Percentiles rank a stretch among this genome's conserved stretches.
phyloP scores from a whole-genome alignment of 2,329 filamentous ascomycete genomes.

The Orbilia brochopaga region DNA sequence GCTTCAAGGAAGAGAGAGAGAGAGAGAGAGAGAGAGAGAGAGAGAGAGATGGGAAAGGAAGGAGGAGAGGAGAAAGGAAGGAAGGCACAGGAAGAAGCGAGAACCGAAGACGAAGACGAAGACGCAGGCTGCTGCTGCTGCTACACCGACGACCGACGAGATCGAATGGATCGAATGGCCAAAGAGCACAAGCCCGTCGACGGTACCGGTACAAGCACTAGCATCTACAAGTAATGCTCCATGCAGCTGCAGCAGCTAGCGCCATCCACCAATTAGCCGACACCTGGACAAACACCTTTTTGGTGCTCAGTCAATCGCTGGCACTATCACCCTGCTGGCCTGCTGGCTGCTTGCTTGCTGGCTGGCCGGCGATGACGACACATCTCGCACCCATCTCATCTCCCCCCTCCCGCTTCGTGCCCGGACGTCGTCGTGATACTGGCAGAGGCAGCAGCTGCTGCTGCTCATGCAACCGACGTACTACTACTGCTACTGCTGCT shows the following conservation, averaged over 20 bases:
- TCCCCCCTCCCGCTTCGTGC: neutral
- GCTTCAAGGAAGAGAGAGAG: conserved; percentile 1
- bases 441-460: no score
- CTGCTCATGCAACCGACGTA: no score
- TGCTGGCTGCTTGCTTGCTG: neutral
- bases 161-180: neutral
- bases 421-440: no score
- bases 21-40: neutral
- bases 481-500: no score
- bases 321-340: neutral
- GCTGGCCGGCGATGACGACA: neutral
- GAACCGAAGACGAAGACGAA: neutral
- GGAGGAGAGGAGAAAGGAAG: conserved; percentile 5
- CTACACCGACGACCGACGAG: no score
- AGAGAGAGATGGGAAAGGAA: neutral
- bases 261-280: no score
- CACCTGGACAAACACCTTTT: no score
- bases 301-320: no score
- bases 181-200: neutral
- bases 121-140: no score
- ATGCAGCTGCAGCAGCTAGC: neutral
- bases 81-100: neutral
- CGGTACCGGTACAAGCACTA: neutral
- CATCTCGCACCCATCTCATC: neutral
- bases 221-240: neutral